Percentiles rank a stretch among this genome's conserved stretches.
Evolutionary conservation across 1,284 basidiomycete genomes (phyloP).

Genomic region (Cutaneotrichosporon sp.): DNA sequence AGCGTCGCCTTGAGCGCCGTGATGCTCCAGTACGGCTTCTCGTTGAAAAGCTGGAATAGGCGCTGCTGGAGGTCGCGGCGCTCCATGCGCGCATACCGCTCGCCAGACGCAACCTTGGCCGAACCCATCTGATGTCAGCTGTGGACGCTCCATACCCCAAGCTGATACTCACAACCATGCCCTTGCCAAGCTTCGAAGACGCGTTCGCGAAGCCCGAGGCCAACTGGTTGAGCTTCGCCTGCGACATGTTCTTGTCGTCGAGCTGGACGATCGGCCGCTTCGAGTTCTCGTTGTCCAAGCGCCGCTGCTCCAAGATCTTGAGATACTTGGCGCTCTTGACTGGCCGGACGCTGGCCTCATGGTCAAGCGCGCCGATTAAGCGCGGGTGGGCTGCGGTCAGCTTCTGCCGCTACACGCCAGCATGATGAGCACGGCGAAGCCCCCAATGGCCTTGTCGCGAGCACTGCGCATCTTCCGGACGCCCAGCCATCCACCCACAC

Average conservation of each 20-base stretch:
- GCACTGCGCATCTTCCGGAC: too few relatives aligned
- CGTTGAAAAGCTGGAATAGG: slow-evolving; percentile 76
- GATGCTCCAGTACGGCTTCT: slow-evolving; percentile 80
- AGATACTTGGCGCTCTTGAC: slow-evolving; percentile 52
- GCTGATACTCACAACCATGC: slow-evolving; percentile 36
- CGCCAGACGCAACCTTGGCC: slow-evolving; percentile 51
- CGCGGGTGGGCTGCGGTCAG: slow-evolving; percentile 28
- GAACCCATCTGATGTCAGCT: slow-evolving; percentile 37
- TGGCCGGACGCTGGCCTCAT: slow-evolving; percentile 48
- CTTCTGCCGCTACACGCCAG: too few relatives aligned
- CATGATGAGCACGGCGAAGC: too few relatives aligned
- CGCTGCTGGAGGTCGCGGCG: slow-evolving; percentile 80
- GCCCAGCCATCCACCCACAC: not conserved
- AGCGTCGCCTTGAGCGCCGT: slow-evolving; percentile 75
- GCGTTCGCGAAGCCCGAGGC: slow-evolving; percentile 41
- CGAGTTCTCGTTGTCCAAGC: slow-evolving; percentile 52
- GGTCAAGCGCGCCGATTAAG: slow-evolving; percentile 42
- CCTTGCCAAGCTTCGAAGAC: slow-evolving; percentile 38
- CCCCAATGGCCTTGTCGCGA: too few relatives aligned
- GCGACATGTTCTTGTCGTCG: slow-evolving; percentile 43
- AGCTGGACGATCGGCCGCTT: slow-evolving; percentile 55
- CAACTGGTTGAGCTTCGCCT: slow-evolving; percentile 47
- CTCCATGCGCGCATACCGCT: slow-evolving; percentile 87
- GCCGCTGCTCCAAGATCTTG: slow-evolving; percentile 53
- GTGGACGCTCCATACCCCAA: too few relatives aligned